Evolutionary conservation across 1,139 yeast genomes (phyloP), one percentile per base, ranked within the genome.

Genomic region (Hemisphaericaspora xylanilytica): DNA sequence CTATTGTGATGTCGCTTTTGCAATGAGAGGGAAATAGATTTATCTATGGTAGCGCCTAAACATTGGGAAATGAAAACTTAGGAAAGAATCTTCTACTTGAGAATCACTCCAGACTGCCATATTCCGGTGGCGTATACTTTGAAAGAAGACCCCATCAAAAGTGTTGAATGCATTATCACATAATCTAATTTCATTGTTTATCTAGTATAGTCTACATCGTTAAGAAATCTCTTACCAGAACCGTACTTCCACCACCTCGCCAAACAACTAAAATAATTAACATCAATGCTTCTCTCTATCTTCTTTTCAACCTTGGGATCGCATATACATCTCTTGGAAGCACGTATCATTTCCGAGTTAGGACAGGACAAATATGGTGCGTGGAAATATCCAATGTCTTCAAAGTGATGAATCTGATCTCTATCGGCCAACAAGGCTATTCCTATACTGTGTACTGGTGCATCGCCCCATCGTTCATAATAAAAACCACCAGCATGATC

Each of bases 401-500:
- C 95, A 59, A 92, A 90, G 60, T 89, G 95, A 53, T 86, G 90
- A 37, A 92, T 75, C 51, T 83, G 80, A 32, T 77, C 60, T 44
- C 71, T 78, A 53, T 85, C 87, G 40, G 88, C 67, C 37, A 92
- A 63, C 26, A 90, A 59, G 1, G 81, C 63, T 4, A 82, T 77
- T 0, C 81, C 97, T 25, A 90, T 75, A 0, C 96, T 73, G 59
- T 92, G 97, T 5, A 92, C 95, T 0, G 98, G 97, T 0, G 97
- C 97, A 64, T 92, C 98, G 3, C 98, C 98, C 98, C 97, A 92
- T 48, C 98, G 69, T 60, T 85, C 94, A 56, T 88, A 88, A 58
- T 85, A 85, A 53, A 90, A 89, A 0, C 96, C 97, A 2, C 95
- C 96, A 0, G 80, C 62, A 34, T 67, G 46, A 54, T 88, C 94